Percentiles rank a stretch among this genome's conserved stretches.
Evolutionary conservation across 176 grass and related monocot species (phyloP).

Genomic region (Lolium multiflorum): DNA sequence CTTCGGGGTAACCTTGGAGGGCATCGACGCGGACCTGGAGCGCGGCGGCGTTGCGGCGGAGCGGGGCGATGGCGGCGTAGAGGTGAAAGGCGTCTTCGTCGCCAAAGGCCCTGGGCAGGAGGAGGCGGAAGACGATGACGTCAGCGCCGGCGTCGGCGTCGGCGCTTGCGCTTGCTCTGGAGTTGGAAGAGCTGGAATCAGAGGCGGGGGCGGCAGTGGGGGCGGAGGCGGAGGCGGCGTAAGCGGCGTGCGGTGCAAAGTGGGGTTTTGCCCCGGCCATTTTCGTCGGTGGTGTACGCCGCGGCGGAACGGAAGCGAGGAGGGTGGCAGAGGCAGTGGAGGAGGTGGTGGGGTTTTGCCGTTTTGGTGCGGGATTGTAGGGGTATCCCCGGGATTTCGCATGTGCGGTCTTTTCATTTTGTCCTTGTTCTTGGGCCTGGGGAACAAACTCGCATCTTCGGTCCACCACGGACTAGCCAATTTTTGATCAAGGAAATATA

Average conservation of each 20-base stretch:
- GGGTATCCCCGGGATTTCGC: constrained; percentile 6
- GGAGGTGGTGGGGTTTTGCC: constrained; percentile 23
- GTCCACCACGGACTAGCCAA: too few relatives aligned
- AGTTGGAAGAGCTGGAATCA: background rate
- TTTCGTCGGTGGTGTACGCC: background rate
- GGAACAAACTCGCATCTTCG: too few relatives aligned
- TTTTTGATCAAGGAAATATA: too few relatives aligned
- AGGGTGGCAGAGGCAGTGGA: background rate
- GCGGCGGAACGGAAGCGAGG: background rate
- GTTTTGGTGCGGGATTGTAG: constrained; percentile 19
- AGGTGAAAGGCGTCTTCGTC: constrained; percentile 52
- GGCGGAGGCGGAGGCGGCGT: background rate
- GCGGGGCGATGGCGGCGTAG: constrained; percentile 48
- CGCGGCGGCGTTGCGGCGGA: constrained; percentile 29
- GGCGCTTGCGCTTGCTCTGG: background rate
- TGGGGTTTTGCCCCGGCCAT: constrained; percentile 27
- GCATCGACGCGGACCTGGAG: constrained; percentile 51
- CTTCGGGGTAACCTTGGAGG: background rate
- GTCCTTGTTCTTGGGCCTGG: background rate
- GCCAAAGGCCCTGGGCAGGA: constrained; percentile 45
- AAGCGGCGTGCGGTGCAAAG: constrained; percentile 38
- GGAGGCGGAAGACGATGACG: constrained; percentile 43
- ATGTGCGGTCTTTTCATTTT: background rate
- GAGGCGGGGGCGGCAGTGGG: background rate
- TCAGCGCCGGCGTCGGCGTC: too few relatives aligned